Conservation (phyloP, 2,329 filamentous ascomycete genomes). For the Aspergillus persii region DNA sequence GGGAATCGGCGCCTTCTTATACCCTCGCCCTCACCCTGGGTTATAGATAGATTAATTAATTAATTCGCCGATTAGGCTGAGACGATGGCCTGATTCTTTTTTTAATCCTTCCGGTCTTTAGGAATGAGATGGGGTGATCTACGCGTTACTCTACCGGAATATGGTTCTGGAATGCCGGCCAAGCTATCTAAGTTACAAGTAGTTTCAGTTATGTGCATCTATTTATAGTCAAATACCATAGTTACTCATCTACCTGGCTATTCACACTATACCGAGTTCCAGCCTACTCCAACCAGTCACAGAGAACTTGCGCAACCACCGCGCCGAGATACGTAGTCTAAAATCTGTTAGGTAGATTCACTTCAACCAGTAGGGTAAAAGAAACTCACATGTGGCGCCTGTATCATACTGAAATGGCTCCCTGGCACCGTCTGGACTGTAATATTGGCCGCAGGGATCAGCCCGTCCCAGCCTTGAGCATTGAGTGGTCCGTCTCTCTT, state of each 20-base stretch:
- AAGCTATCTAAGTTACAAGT: no score
- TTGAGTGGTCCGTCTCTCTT: neutral
- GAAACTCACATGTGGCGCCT: neutral
- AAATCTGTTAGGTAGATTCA: neutral
- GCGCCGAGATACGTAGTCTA: neutral
- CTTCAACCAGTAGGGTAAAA: neutral
- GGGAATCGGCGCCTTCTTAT: neutral
- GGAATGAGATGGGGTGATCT: no score
- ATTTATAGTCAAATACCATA: no score
- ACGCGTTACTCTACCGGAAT: no score
- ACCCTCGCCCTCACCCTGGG: neutral
- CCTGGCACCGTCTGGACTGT: neutral
- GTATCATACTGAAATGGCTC: neutral
- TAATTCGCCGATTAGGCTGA: neutral
- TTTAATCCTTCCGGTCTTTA: no score
- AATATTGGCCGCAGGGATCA: neutral
- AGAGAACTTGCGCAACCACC: neutral
- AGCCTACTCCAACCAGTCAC: neutral
- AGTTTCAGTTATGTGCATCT: no score
- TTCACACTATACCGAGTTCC: no score
- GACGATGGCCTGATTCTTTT: neutral
- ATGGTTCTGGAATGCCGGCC: no score
- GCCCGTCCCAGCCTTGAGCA: neutral
- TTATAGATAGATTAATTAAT: neutral
- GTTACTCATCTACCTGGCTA: no score